These are phyloP conservation scores for Tylopilus felleus DNA, from an alignment of 768 basidiomycete species.

Conservation along the genomic window DNA sequence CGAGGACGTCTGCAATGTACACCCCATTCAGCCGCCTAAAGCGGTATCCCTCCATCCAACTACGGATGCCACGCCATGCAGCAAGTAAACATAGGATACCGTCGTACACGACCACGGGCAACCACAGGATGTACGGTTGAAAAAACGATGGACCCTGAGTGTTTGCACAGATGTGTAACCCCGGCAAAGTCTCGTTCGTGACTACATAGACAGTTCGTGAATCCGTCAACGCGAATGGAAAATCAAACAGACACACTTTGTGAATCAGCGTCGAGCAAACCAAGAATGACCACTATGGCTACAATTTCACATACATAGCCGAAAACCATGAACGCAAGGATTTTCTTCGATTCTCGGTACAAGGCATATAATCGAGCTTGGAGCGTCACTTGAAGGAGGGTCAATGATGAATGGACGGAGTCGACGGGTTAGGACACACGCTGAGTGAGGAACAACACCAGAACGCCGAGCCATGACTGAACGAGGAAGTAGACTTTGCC, in stretches of 20 bases:
- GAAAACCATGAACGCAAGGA: conserved; percentile 8
- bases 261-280: conserved; percentile 1
- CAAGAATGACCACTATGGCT: conserved; percentile 3
- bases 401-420: neutral
- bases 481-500: conserved; percentile 12
- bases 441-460: conserved; percentile 12
- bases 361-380: conserved; percentile 16
- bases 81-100: conserved; percentile 4
- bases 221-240: neutral
- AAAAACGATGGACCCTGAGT: neutral
- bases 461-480: conserved; percentile 10
- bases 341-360: conserved; percentile 10
- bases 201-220: neutral
- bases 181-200: conserved; percentile 1
- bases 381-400: conserved; percentile 8
- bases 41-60: neutral
- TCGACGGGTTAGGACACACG: neutral
- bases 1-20: conserved; percentile 3
- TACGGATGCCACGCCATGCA: conserved; percentile 2
- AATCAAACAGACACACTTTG: neutral
- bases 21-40: neutral
- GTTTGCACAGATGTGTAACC: conserved; percentile 4
- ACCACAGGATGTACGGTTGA: conserved; percentile 4
- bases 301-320: conserved; percentile 14
- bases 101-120: conserved; percentile 9